Evolutionary conservation across 2,329 filamentous ascomycete species (phyloP).

Genomic region (Pyrenochaeta sp.): DNA sequence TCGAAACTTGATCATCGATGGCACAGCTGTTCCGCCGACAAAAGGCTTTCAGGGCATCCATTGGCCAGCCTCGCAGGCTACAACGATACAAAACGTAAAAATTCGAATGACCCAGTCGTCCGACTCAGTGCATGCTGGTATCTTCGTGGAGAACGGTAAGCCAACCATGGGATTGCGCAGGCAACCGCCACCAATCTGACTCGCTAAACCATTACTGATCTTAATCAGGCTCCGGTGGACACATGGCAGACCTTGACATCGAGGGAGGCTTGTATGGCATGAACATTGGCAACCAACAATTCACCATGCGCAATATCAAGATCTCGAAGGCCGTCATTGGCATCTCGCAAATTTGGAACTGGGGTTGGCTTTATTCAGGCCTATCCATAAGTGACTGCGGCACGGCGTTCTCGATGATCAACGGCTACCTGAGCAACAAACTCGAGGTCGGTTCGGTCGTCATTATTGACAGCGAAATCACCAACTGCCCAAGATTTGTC

Average conservation of each 20-base stretch:
- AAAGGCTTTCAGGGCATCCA: slow-evolving; percentile 58
- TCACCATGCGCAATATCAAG: slow-evolving; percentile 66
- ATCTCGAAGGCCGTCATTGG: slow-evolving; percentile 62
- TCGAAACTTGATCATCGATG: slow-evolving; percentile 70
- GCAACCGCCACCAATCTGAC: not conserved
- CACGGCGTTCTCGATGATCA: slow-evolving; percentile 62
- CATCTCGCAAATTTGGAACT: slow-evolving; percentile 68
- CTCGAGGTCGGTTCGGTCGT: slow-evolving; percentile 63
- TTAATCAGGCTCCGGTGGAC: slow-evolving; percentile 52
- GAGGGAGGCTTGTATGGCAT: slow-evolving; percentile 54
- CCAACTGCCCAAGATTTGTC: slow-evolving; percentile 60
- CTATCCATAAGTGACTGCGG: slow-evolving; percentile 62
- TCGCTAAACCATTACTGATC: slow-evolving; percentile 4
- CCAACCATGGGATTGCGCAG: not conserved
- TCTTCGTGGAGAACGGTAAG: slow-evolving; percentile 56
- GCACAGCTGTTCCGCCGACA: slow-evolving; percentile 58
- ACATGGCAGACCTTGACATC: slow-evolving; percentile 57
- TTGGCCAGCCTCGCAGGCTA: slow-evolving; percentile 59
- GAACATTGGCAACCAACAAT: slow-evolving; percentile 60
- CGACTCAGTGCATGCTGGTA: slow-evolving; percentile 59
- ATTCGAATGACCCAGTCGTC: slow-evolving; percentile 51
- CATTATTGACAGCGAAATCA: slow-evolving; percentile 65
- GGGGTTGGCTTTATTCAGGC: slow-evolving; percentile 65
- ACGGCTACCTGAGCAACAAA: slow-evolving; percentile 35
- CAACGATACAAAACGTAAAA: slow-evolving; percentile 57